phyloP scores from a whole-genome alignment of 2,329 filamentous ascomycete genomes.

The Clarireedia sp. region DNA sequence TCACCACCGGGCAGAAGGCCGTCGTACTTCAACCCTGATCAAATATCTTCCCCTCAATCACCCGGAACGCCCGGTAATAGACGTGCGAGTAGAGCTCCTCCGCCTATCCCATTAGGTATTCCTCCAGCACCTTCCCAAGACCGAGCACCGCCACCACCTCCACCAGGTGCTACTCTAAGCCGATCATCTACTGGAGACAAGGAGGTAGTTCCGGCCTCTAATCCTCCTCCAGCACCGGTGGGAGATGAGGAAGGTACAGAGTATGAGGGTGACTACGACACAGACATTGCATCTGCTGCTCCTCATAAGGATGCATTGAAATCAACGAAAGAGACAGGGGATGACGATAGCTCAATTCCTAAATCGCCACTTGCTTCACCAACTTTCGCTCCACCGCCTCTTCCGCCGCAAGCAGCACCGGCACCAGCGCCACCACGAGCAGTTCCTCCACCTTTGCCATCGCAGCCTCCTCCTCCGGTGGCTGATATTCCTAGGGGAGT shows the following conservation, averaged over 20 bases:
- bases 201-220: slow-evolving; percentile 36
- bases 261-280: slow-evolving; percentile 97
- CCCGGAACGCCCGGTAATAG: slow-evolving; percentile 40
- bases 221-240: slow-evolving; percentile 42
- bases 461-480: slow-evolving; percentile 47
- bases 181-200: slow-evolving; percentile 54
- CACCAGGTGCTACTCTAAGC: slow-evolving; percentile 45
- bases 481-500: slow-evolving; percentile 62
- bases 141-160: slow-evolving; percentile 61
- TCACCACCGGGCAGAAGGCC: slow-evolving; percentile 34
- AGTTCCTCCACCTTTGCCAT: slow-evolving; percentile 58
- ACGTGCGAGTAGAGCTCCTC: slow-evolving; percentile 49
- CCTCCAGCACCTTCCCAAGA: slow-evolving; percentile 39
- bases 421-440: slow-evolving; percentile 50
- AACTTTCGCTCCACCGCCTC: slow-evolving; percentile 40
- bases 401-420: slow-evolving; percentile 46
- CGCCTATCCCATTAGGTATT: slow-evolving; percentile 53
- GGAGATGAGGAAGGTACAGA: slow-evolving; percentile 79
- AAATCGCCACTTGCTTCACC: slow-evolving; percentile 37
- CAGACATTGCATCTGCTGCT: slow-evolving; percentile 89
- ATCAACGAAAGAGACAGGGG: slow-evolving; percentile 63
- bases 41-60: slow-evolving; percentile 21
- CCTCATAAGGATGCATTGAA: slow-evolving; percentile 91
- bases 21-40: slow-evolving; percentile 32
- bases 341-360: slow-evolving; percentile 57